Conservation (phyloP, 805 yeast species). For the Yarrowia sp. region DNA sequence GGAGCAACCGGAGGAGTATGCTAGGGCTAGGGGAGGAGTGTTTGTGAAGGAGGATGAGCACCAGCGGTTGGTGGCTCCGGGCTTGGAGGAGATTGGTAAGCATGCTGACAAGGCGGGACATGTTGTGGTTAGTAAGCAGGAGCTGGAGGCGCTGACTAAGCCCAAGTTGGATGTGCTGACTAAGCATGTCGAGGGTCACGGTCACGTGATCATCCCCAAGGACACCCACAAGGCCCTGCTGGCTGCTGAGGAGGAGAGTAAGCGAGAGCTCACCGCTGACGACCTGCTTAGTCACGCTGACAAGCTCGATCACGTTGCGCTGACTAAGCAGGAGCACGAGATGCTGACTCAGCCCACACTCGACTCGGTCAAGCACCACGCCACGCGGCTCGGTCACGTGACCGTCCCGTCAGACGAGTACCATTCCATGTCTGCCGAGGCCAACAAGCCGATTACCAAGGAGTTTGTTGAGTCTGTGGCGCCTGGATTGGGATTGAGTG, state of each 20-base stretch:
- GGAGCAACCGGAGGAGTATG: slow-evolving; percentile 28
- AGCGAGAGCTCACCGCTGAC: slow-evolving; percentile 21
- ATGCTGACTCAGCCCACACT: neutral
- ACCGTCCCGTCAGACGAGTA: slow-evolving; percentile 35
- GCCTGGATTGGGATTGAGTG: slow-evolving; percentile 34
- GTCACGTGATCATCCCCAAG: slow-evolving; percentile 29
- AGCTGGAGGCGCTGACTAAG: neutral
- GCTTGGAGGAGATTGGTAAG: slow-evolving; percentile 30
- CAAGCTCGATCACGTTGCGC: neutral
- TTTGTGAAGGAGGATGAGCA: neutral
- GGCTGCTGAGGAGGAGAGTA: neutral
- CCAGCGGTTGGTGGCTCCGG: slow-evolving; percentile 27
- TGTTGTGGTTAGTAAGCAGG: too few species aligned
- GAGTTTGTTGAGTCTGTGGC: slow-evolving; percentile 33
- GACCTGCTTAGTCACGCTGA: neutral
- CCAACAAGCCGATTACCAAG: slow-evolving; percentile 33
- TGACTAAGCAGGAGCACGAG: neutral
- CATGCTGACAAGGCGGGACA: neutral
- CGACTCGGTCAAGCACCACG: slow-evolving; percentile 16
- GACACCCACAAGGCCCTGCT: slow-evolving; percentile 25
- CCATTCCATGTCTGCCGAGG: slow-evolving; percentile 32
- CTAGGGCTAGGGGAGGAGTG: neutral
- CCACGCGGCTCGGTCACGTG: slow-evolving; percentile 28
- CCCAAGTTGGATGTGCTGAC: slow-evolving; percentile 27
- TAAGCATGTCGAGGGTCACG: neutral